These are phyloP conservation scores for Coemansia sp. DNA, from an alignment of 192 early-diverging fungal species.

Conservation along the genomic window DNA sequence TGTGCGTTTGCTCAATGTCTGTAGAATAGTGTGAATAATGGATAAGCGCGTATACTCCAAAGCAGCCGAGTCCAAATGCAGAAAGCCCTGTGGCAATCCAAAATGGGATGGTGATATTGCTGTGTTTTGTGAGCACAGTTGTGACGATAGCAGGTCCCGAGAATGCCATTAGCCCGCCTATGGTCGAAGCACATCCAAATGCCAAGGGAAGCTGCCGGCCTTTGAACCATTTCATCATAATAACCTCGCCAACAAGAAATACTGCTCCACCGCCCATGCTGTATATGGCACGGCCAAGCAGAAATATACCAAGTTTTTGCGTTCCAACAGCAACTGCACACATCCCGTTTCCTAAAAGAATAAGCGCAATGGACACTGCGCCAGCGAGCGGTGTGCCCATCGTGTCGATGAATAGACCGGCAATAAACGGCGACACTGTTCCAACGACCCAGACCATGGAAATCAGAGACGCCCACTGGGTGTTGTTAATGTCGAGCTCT, in stretches of 20 bases:
- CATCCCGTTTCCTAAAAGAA: constrained; percentile 45
- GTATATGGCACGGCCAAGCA: constrained; percentile 52
- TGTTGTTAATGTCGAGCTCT: constrained; percentile 55
- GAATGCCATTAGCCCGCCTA: constrained; percentile 48
- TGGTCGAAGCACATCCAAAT: constrained; percentile 46
- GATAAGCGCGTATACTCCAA: constrained; percentile 53
- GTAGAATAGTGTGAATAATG: constrained; percentile 51
- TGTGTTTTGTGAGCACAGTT: constrained; percentile 35
- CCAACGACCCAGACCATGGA: constrained; percentile 56
- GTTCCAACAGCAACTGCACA: constrained; percentile 43
- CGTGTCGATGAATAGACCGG: constrained; percentile 56
- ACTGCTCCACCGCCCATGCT: constrained; percentile 52
- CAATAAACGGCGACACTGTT: constrained; percentile 52
- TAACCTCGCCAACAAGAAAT: constrained; percentile 55
- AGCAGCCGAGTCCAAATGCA: constrained; percentile 52
- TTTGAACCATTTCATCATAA: constrained; percentile 57
- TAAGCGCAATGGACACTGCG: constrained; percentile 36
- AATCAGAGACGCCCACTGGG: constrained; percentile 54
- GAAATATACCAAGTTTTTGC: constrained; percentile 32
- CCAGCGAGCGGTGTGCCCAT: constrained; percentile 53
- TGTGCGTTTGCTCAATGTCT: constrained; percentile 18
- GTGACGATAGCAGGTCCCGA: constrained; percentile 45
- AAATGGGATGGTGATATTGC: constrained; percentile 44
- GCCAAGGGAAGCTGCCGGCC: constrained; percentile 46
- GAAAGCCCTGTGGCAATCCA: constrained; percentile 59